Evolutionary conservation across 306 rosid genomes (phyloP).

Genomic region (Ceratonia siliqua): DNA sequence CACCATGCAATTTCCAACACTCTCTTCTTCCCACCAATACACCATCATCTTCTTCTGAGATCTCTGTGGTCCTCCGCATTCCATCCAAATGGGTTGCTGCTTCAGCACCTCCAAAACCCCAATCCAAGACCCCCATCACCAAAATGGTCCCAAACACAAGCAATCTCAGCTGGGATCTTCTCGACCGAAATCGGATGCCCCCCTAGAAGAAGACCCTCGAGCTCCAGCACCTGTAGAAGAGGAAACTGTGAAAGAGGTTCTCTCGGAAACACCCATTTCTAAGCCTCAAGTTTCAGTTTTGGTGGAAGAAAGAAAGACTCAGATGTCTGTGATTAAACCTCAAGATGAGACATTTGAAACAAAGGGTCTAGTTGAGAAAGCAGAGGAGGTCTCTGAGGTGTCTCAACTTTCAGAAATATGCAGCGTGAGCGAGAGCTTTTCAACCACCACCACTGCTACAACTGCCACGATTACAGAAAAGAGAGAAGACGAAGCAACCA

Average conservation of each 20-base stretch:
- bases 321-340: conserved; percentile 9
- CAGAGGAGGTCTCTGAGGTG: conserved; percentile 47
- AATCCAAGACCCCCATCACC: conserved; percentile 30
- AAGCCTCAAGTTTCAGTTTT: conserved; percentile 43
- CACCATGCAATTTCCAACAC: conserved; percentile 31
- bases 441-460: conserved; percentile 52
- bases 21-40: background rate
- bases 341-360: conserved; percentile 25
- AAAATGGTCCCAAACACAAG: conserved; percentile 11
- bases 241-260: conserved; percentile 89
- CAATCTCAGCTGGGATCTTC: conserved; percentile 32
- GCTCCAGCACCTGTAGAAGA: conserved; percentile 44
- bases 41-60: conserved; percentile 25
- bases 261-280: conserved; percentile 73
- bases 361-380: background rate
- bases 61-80: conserved; percentile 1
- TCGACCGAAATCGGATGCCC: conserved; percentile 24
- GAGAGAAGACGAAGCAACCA: conserved; percentile 75
- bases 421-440: conserved; percentile 67
- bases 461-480: conserved; percentile 58
- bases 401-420: conserved; percentile 63
- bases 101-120: conserved; percentile 53
- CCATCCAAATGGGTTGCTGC: conserved; percentile 83
- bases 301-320: conserved; percentile 35
- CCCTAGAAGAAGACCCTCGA: conserved; percentile 25